Base-by-base conservation (phyloP, 306 rosid species). In the barrel medic (Medicago truncatula) region DNA sequence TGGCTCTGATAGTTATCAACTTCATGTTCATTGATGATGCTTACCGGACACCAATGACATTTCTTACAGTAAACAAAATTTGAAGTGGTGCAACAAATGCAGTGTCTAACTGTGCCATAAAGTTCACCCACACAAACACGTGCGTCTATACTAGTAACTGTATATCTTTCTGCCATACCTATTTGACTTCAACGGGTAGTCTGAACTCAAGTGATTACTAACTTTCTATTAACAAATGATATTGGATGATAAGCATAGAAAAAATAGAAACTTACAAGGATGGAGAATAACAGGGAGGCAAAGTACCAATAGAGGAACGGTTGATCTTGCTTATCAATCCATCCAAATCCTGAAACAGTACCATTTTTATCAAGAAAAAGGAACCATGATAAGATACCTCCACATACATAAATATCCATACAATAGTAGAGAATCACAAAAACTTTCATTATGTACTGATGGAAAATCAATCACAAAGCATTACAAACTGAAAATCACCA, bases 301-400 rank as follows among this genome's bases (percentile, higher is more conserved):
- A 78, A 72, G 98, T 90, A 63, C 96, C 98, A 73, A 94, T 91
- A 54, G 93, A 87, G 73, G 98, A 91, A 72, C 96, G 97, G 60
- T 91, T 94, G 23, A 94, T 87, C 91, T 94, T 95, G 96, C 97
- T 90, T 80, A 95, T 95, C 84, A 95, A 83, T 67, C 99, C 99
- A 4, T 95, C 97, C 98, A 95, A 92, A 81, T 95, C 99, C 99
- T 95, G 92, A 87, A 87, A 86, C 63, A 67, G 53, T 73, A 41
- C 11, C 56, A 44, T 39, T 44, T 23, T 82, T 81, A 81, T 53
- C 49, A 34, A 76, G 53, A 60, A 53, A 57, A 65, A 50, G 43
- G 41, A 17, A 16, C 17, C 47, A 56, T 28, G 52, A 62, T 4
- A 49, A 25, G 38, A 63, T 72, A 46, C 58, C 61, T 40, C 47